These are phyloP conservation scores for Scheffersomyces illinoinensis DNA, from an alignment of 1,139 yeast species.

Conservation along the genomic window DNA sequence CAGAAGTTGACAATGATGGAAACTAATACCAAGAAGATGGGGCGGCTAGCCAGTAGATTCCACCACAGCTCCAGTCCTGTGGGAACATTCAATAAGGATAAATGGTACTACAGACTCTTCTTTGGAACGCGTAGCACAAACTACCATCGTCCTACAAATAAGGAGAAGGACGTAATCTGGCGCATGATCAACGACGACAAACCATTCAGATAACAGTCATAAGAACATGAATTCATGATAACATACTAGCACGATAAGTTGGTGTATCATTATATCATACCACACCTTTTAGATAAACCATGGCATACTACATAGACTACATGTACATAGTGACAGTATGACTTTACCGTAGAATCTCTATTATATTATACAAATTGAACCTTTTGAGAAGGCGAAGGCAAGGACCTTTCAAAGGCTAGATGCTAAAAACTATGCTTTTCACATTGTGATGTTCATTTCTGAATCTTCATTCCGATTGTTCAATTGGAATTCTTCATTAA, in stretches of 20 bases:
- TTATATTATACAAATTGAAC: background rate
- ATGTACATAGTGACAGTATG: background rate
- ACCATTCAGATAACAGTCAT: background rate
- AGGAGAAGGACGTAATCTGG: conserved; percentile 67
- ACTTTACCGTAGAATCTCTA: background rate
- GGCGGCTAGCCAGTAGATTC: conserved; percentile 1
- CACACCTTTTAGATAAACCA: background rate
- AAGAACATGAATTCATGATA: background rate
- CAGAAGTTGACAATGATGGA: conserved; percentile 70
- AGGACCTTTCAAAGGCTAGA: background rate
- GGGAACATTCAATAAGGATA: conserved; percentile 8
- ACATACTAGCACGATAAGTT: background rate
- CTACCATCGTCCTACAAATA: conserved; percentile 38
- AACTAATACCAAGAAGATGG: conserved; percentile 1
- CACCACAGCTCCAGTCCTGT: conserved; percentile 4
- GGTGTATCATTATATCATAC: no score
- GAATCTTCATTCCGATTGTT: background rate
- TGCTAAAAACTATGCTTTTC: background rate
- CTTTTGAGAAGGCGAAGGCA: background rate
- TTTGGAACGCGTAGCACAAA: conserved; percentile 31
- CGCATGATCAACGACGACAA: conserved; percentile 71
- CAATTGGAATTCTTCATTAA: conserved; percentile 5
- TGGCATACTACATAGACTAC: background rate
- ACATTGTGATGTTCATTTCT: background rate
- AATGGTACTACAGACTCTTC: conserved; percentile 24